Evolutionary conservation across 2,329 filamentous ascomycete genomes (phyloP), one percentile per base, ranked within the genome.

Genomic region (Epichloe bromicola): DNA sequence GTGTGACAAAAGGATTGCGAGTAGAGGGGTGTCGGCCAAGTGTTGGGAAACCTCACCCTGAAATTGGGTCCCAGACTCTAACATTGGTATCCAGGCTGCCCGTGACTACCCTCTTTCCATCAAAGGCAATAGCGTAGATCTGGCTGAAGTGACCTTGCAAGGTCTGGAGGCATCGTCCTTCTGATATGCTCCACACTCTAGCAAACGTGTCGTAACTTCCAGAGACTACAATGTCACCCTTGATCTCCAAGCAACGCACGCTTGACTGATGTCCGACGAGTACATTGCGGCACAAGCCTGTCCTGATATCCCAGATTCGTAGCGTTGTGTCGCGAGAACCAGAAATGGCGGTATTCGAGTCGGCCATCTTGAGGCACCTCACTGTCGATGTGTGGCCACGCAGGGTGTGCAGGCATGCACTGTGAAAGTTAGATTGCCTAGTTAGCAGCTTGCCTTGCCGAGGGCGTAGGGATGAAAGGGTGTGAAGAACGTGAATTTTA

Each of bases 121-220:
- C 93, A 67, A 97, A 98, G 1, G 93, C 93, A 64, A 98, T 95
- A 19, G 93, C 93, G 65, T 98, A 98, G 53, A 98, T 98, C 65
- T 98, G 93, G 64, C 91, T 97, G 69, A 96, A 98, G 68, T 98
- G 93, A 0, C 93, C 93, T 43, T 85, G 83, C 39, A 98, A 75
- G 0, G 89, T 96, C 58, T 91, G 84, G 50, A 97, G 72, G 66
- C 93, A 98, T 55, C 88, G 83, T 33, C 93, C 93, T 68, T 96
- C 88, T 2, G 88, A 95, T 49, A 98, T 97, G 66, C 88, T 96
- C 93, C 93, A 98, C 52, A 98, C 91, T 60, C 89, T 85, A 20
- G 93, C 93, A 20, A 88, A 96, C 6, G 93, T 96, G 65, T 98
- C 93, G 68, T 98, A 98, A 67, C 89, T 95, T 52, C 93, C 93